These are phyloP conservation scores for Cicer pinnatifidum DNA, from an alignment of 306 rosid genomes.

Conservation along the genomic window DNA sequence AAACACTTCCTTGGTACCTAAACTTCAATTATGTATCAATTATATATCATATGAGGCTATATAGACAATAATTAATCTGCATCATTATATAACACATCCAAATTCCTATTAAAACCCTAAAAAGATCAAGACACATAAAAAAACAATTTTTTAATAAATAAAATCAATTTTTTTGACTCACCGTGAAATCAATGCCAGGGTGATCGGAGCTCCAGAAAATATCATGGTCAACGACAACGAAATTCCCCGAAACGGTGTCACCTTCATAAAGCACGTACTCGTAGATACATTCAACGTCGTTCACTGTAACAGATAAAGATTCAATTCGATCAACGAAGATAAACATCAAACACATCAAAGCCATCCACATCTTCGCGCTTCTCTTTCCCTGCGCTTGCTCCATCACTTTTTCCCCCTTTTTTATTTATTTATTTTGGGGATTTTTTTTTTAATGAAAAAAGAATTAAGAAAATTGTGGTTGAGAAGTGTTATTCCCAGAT, in stretches of 20 bases:
- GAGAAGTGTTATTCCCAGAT: slow-evolving; percentile 35
- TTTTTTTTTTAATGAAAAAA: neutral
- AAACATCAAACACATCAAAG: slow-evolving; percentile 54
- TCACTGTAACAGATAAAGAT: slow-evolving; percentile 80
- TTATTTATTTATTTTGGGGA: neutral
- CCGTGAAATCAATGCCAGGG: slow-evolving; percentile 90
- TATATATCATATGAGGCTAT: neutral
- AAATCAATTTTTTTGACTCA: slow-evolving; percentile 27
- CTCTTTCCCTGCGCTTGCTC: slow-evolving; percentile 48
- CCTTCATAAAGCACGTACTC: slow-evolving; percentile 92
- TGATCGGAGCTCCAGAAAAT: slow-evolving; percentile 96
- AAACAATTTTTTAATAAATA: neutral
- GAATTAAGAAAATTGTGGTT: neutral
- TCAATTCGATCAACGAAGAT: slow-evolving; percentile 61
- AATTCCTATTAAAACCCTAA: slow-evolving; percentile 16
- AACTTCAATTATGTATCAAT: neutral
- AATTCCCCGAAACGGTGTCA: slow-evolving; percentile 82
- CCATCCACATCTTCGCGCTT: slow-evolving; percentile 42
- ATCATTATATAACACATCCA: slow-evolving; percentile 1
- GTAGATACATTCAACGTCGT: slow-evolving; percentile 83
- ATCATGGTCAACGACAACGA: slow-evolving; percentile 93
- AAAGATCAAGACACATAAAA: neutral
- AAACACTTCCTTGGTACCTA: neutral
- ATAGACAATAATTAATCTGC: neutral
- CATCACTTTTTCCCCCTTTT: slow-evolving; percentile 49